Evolutionary conservation across 768 basidiomycete genomes (phyloP).

Genomic region (Phallus indusiatus): DNA sequence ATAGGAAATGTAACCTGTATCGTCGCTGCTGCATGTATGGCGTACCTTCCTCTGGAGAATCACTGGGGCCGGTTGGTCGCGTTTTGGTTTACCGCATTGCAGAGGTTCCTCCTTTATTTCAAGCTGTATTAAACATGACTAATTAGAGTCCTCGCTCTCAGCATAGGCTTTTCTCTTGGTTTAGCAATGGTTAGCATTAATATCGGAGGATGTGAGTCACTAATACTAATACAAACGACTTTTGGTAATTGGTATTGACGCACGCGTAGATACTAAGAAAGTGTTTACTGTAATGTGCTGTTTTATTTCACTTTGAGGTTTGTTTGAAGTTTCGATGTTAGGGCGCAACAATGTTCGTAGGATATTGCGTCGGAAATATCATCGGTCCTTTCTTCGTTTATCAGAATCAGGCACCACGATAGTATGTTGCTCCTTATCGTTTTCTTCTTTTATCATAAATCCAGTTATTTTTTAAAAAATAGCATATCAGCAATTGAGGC

Average conservation of each 20-base stretch:
- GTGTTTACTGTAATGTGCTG: neutral
- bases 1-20: conserved; percentile 25
- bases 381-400: conserved; percentile 5
- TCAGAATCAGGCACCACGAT: conserved; percentile 4
- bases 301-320: neutral
- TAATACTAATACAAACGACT: conserved; percentile 6
- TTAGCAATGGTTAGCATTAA: conserved; percentile 15
- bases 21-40: conserved; percentile 21
- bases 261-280: conserved; percentile 4
- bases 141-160: conserved; percentile 10
- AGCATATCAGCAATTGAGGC: conserved; percentile 20
- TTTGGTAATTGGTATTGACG: neutral
- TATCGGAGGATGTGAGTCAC: conserved; percentile 19
- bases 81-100: conserved; percentile 23
- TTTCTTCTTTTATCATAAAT: neutral
- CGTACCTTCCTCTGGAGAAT: conserved; percentile 20
- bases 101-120: conserved; percentile 18
- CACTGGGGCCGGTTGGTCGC: conserved; percentile 24
- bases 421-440: neutral
- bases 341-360: conserved; percentile 6
- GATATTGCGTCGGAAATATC: conserved; percentile 6
- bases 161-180: conserved; percentile 13
- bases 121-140: conserved; percentile 14
- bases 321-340: neutral
- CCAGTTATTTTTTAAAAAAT: conserved; percentile 7